phyloP scores from a whole-genome alignment of 2,329 filamentous ascomycete species.

The Claviceps lovelessii region DNA sequence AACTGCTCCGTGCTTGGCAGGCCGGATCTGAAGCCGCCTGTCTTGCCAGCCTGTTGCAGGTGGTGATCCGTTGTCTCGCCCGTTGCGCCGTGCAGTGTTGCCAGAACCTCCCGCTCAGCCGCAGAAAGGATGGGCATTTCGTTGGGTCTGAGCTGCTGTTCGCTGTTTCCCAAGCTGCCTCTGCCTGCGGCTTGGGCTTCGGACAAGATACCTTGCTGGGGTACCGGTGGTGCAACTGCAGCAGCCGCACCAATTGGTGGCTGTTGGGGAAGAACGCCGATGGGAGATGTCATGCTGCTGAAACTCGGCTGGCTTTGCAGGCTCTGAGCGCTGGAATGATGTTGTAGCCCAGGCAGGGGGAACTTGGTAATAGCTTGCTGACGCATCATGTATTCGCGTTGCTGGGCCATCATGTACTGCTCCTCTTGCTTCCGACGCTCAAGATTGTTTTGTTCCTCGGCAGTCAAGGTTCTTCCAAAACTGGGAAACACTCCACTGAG shows the following conservation, averaged over 20 bases:
- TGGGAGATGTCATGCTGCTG: slow-evolving; percentile 82
- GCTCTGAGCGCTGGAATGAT: slow-evolving; percentile 89
- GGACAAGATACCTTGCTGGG: slow-evolving; percentile 47
- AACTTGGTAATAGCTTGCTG: slow-evolving; percentile 69
- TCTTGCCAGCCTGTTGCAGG: slow-evolving; percentile 15
- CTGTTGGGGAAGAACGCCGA: slow-evolving; percentile 38
- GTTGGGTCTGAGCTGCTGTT: slow-evolving; percentile 52
- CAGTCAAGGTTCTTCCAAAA: slow-evolving; percentile 90
- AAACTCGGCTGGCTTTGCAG: slow-evolving; percentile 95
- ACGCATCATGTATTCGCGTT: slow-evolving; percentile 82
- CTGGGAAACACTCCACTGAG: slow-evolving; percentile 89
- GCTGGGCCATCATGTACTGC: slow-evolving; percentile 89
- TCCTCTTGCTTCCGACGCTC: slow-evolving; percentile 96
- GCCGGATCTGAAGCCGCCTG: slow-evolving; percentile 26
- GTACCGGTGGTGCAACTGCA: neutral
- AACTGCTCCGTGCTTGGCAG: slow-evolving; percentile 38
- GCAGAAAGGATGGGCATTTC: slow-evolving; percentile 53
- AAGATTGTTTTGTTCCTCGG: slow-evolving; percentile 93
- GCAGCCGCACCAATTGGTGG: slow-evolving; percentile 22
- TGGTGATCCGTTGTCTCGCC: slow-evolving; percentile 1
- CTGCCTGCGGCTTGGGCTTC: slow-evolving; percentile 34
- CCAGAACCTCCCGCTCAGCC: slow-evolving; percentile 39
- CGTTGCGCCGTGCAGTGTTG: slow-evolving; percentile 17
- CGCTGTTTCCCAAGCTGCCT: slow-evolving; percentile 22
- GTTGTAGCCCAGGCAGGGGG: slow-evolving; percentile 57